phyloP scores from a whole-genome alignment of 352 stramenopile genomes.

The Globisporangium alternatum region DNA sequence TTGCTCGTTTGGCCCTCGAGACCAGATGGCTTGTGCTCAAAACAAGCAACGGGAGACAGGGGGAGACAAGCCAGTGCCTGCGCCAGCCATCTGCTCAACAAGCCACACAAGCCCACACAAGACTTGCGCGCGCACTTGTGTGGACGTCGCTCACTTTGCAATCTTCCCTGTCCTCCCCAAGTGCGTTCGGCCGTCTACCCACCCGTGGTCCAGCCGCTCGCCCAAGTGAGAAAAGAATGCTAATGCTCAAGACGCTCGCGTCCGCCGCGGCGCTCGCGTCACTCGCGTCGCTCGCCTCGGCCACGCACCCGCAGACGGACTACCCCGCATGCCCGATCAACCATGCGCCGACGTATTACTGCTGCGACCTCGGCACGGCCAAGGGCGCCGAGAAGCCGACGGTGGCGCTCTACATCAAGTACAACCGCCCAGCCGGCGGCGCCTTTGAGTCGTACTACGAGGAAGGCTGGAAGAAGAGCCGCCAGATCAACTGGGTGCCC shows the following conservation, averaged over 20 bases:
- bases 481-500: conserved; percentile 61
- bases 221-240: conserved; percentile 13
- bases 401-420: conserved; percentile 53
- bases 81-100: neutral
- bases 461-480: conserved; percentile 60
- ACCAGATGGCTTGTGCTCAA: neutral
- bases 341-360: conserved; percentile 50
- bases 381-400: conserved; percentile 29
- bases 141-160: conserved; percentile 13
- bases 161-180: conserved; percentile 19
- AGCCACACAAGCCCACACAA: neutral
- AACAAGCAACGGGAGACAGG: neutral
- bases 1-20: neutral
- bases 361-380: conserved; percentile 42
- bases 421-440: conserved; percentile 45
- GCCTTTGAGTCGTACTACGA: conserved; percentile 55
- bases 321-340: conserved; percentile 65
- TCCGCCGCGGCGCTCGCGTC: conserved; percentile 15
- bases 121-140: neutral
- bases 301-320: conserved; percentile 48
- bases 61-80: neutral
- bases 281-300: conserved; percentile 26
- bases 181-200: conserved; percentile 3
- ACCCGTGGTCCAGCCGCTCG: neutral
- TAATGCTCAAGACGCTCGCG: conserved; percentile 16